Percentiles rank a stretch among this genome's conserved stretches.
phyloP scores from a whole-genome alignment of 2,329 filamentous ascomycete genomes.

The Cytospora chrysosperma region DNA sequence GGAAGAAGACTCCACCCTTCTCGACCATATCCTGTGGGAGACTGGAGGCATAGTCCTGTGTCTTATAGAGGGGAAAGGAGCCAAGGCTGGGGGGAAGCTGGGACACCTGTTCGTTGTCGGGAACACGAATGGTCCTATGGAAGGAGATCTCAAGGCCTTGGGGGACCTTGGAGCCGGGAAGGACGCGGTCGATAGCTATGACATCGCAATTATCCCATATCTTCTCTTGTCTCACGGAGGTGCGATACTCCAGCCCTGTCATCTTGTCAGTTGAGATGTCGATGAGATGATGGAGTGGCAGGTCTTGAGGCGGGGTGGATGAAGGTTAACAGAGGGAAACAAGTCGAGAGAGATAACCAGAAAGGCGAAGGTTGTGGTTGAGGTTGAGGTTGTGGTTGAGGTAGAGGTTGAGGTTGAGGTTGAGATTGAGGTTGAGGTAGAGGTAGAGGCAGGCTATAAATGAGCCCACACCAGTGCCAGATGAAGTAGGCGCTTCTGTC shows the following conservation, averaged over 20 bases:
- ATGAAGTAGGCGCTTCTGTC: no score
- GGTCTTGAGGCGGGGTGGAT: not conserved
- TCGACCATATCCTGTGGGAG: not conserved
- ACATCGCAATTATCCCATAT: not conserved
- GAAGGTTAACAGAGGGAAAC: no score
- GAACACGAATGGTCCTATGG: slow-evolving; percentile 1
- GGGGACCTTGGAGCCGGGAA: not conserved
- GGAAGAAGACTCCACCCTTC: slow-evolving; percentile 29
- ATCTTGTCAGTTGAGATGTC: not conserved
- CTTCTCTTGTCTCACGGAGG: not conserved
- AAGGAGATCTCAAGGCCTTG: not conserved
- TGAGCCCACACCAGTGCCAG: no score
- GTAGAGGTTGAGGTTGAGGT: no score
- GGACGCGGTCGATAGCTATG: not conserved
- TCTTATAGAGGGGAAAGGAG: slow-evolving; percentile 3
- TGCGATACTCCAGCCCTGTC: not conserved
- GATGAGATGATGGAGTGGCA: no score
- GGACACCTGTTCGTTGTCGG: not conserved
- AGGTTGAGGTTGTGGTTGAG: no score
- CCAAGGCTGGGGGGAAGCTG: not conserved
- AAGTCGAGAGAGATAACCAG: not conserved
- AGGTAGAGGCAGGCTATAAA: no score
- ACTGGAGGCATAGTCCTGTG: not conserved
- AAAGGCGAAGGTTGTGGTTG: no score
- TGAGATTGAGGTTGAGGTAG: no score